Conservation (phyloP, 2,329 filamentous ascomycete genomes). For the Aspergillus pseudoglaucus region DNA sequence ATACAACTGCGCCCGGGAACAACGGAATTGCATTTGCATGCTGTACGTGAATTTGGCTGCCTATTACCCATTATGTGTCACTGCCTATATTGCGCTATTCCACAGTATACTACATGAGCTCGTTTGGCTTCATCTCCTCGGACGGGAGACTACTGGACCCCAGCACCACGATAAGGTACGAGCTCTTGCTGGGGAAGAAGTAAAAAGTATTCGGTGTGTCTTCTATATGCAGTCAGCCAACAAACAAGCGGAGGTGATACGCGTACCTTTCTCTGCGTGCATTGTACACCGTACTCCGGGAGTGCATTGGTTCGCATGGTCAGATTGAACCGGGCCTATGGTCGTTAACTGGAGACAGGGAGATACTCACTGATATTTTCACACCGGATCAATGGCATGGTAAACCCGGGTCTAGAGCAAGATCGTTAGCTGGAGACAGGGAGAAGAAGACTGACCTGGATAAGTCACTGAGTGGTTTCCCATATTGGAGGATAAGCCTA, state of each 20-base stretch:
- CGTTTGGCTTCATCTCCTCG: not conserved
- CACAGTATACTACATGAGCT: not conserved
- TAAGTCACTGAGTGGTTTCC: too few relatives aligned
- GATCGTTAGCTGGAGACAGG: not conserved
- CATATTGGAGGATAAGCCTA: too few relatives aligned
- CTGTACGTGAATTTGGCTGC: not conserved
- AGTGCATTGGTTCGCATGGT: too few relatives aligned
- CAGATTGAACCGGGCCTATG: too few relatives aligned
- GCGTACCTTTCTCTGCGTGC: not conserved
- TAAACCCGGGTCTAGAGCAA: not conserved
- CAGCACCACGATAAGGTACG: not conserved
- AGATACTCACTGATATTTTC: too few relatives aligned
- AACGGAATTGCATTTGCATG: not conserved
- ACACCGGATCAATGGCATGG: too few relatives aligned
- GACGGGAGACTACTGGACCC: not conserved
- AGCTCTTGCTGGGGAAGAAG: not conserved
- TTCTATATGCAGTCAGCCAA: not conserved
- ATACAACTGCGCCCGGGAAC: too few relatives aligned
- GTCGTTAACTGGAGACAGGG: too few relatives aligned
- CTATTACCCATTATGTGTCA: not conserved
- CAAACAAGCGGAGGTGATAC: not conserved
- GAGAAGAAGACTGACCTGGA: not conserved
- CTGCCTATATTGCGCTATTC: not conserved
- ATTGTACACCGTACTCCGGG: not conserved
- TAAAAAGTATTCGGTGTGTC: not conserved